These are phyloP conservation scores for Metschnikowia aberdeeniae DNA, from an alignment of 805 yeast species.

Conservation along the genomic window DNA sequence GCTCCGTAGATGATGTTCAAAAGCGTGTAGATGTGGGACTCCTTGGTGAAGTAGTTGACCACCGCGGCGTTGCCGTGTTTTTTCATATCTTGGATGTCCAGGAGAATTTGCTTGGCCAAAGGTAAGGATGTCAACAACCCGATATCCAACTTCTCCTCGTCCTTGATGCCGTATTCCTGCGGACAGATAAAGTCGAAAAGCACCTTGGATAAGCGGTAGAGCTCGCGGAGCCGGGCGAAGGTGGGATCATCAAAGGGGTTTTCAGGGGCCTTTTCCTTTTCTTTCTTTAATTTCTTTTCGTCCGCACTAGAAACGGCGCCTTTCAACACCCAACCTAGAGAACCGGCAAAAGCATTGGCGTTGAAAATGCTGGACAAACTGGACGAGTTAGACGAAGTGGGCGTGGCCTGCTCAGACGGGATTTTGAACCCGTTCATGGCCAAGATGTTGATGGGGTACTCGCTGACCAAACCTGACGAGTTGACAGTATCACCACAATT, in stretches of 20 bases:
- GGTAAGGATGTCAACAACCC: conserved; percentile 94
- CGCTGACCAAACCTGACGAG: conserved; percentile 57
- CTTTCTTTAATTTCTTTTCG: conserved; percentile 12
- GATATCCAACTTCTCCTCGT: conserved; percentile 91
- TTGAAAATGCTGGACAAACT: conserved; percentile 19
- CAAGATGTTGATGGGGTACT: conserved; percentile 68
- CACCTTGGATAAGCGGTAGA: conserved; percentile 86
- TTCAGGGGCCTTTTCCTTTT: conserved; percentile 16
- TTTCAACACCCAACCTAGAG: conserved; percentile 69
- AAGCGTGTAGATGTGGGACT: conserved; percentile 91
- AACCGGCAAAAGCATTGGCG: conserved; percentile 50
- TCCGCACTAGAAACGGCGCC: conserved; percentile 27
- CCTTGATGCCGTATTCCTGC: conserved; percentile 96
- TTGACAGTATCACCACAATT: conserved; percentile 41
- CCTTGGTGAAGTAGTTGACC: conserved; percentile 91
- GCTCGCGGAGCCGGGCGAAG: conserved; percentile 76
- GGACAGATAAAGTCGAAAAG: conserved; percentile 97
- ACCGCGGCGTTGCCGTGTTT: conserved; percentile 77
- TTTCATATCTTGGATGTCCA: conserved; percentile 77
- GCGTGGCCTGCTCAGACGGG: conserved; percentile 32
- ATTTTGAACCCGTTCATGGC: conserved; percentile 75
- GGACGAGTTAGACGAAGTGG: conserved; percentile 20
- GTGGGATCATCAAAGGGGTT: conserved; percentile 72
- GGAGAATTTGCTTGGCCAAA: conserved; percentile 78
- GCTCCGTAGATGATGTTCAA: conserved; percentile 88